phyloP scores from a whole-genome alignment of 306 rosid species.

The Corylus heterophylla region DNA sequence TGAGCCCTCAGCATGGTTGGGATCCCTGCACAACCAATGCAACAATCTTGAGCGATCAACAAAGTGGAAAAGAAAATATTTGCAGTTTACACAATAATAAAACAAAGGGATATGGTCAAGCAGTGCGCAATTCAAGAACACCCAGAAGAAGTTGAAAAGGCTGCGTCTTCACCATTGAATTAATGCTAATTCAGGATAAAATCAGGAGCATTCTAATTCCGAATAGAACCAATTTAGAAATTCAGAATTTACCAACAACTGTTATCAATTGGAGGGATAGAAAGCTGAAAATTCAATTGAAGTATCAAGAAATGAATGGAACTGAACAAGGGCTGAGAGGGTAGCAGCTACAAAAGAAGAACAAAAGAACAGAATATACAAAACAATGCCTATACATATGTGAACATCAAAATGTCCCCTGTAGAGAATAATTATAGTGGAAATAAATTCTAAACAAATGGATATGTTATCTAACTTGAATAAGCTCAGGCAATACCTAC shows the following conservation, averaged over 20 bases:
- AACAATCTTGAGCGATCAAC: conserved; percentile 16
- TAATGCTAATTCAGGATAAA: neutral
- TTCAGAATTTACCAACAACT: neutral
- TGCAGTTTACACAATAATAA: neutral
- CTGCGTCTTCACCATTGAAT: conserved; percentile 11
- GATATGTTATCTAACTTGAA: neutral
- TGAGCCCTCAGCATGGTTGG: conserved; percentile 70
- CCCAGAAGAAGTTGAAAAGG: neutral
- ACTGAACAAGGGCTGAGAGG: neutral
- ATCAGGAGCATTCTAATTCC: neutral
- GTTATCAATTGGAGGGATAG: neutral
- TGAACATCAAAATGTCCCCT: neutral
- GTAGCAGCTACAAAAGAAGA: neutral
- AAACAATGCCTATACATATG: no score
- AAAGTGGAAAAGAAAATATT: conserved; percentile 9
- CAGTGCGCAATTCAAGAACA: conserved; percentile 7
- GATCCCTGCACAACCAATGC: conserved; percentile 46
- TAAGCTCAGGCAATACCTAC: neutral
- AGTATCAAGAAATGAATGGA: neutral
- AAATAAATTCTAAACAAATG: neutral
- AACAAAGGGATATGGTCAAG: conserved; percentile 3
- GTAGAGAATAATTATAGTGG: neutral
- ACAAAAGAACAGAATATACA: neutral
- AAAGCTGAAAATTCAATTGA: neutral
- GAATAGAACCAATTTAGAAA: neutral